Conservation (phyloP, 768 basidiomycete species). For the Terana coerulea region DNA sequence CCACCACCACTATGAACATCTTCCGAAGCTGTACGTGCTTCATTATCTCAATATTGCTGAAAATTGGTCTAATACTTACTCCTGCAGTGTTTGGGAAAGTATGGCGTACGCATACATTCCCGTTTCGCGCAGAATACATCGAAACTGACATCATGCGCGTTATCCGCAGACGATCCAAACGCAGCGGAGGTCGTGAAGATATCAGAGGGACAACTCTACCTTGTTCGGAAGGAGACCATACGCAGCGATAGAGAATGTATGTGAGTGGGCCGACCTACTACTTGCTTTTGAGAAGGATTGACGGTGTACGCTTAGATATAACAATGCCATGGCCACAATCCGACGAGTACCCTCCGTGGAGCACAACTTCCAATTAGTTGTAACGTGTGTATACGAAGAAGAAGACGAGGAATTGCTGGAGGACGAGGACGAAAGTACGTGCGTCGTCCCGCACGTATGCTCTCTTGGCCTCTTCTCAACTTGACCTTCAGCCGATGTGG, state of each 20-base stretch:
- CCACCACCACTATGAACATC: conserved; percentile 70
- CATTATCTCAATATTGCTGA: background rate
- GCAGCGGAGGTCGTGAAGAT: conserved; percentile 95
- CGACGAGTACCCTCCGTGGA: conserved; percentile 74
- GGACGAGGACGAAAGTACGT: conserved; percentile 86
- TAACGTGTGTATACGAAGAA: conserved; percentile 96
- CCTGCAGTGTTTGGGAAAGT: conserved; percentile 81
- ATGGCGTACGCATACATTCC: conserved; percentile 69
- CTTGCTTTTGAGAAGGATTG: background rate
- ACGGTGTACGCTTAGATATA: conserved; percentile 56
- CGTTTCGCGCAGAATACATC: conserved; percentile 1
- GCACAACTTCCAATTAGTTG: conserved; percentile 86
- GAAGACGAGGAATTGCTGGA: conserved; percentile 93
- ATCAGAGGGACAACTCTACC: conserved; percentile 84
- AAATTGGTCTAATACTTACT: conserved; percentile 17
- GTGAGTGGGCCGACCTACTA: conserved; percentile 44
- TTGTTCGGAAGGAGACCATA: conserved; percentile 87
- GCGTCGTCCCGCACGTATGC: background rate
- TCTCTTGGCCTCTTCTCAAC: conserved; percentile 7
- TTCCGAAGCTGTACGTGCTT: conserved; percentile 69
- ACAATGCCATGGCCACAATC: conserved; percentile 93
- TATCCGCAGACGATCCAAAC: conserved; percentile 78
- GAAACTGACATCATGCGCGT: conserved; percentile 22
- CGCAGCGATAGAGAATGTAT: conserved; percentile 96
- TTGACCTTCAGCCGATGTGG: conserved; percentile 76